Conservation (phyloP, 257 asterid species). For the Phtheirospermum japonicum region DNA sequence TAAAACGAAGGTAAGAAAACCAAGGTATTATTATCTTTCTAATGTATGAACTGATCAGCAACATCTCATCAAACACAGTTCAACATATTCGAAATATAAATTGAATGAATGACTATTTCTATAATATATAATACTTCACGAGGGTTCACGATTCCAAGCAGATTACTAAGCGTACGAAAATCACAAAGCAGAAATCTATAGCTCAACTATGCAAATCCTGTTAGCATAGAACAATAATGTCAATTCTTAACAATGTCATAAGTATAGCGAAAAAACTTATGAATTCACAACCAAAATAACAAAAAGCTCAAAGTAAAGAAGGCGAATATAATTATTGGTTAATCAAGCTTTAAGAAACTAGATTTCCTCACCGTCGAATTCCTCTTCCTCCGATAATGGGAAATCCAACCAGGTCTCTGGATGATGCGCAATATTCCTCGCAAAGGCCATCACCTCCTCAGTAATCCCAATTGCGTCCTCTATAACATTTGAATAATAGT, state of each 20-base stretch:
- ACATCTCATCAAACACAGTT: neutral
- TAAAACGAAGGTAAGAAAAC: neutral
- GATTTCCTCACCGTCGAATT: conserved; percentile 59
- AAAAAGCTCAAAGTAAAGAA: conserved; percentile 10
- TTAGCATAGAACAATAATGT: conserved; percentile 4
- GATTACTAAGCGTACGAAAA: neutral
- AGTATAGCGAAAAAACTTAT: conserved; percentile 7
- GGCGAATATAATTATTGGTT: too few species aligned
- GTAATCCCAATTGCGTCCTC: conserved; percentile 78
- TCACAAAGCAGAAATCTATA: conserved; percentile 6
- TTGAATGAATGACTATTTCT: neutral
- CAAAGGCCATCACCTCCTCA: conserved; percentile 81
- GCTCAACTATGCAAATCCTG: conserved; percentile 4
- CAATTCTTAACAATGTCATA: too few species aligned
- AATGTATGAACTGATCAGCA: neutral
- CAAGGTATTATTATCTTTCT: neutral
- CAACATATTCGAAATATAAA: neutral
- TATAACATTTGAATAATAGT: conserved; percentile 30
- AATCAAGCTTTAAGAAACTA: neutral
- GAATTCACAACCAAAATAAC: conserved; percentile 15
- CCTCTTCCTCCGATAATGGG: conserved; percentile 85
- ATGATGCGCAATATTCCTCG: conserved; percentile 91
- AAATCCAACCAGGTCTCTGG: conserved; percentile 99
- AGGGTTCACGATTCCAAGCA: neutral
- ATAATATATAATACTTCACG: neutral